A percentile compares a stretch with the other conserved stretches of the same genome.
Evolutionary conservation across 768 basidiomycete genomes (phyloP).

Genomic region (Butyriboletus loyo): DNA sequence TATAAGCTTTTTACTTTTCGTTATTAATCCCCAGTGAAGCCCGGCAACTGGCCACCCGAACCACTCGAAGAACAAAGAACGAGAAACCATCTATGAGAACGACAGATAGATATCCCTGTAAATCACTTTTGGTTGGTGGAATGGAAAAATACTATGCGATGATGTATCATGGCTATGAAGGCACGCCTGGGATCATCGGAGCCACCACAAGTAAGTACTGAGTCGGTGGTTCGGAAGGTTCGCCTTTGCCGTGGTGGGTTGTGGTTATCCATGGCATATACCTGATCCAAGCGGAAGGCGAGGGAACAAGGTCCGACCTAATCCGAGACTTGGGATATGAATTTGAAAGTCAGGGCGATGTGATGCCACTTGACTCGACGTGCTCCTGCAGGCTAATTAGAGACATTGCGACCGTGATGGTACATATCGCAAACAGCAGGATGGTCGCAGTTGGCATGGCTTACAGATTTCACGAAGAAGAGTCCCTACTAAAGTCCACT

Average conservation of each 20-base stretch:
- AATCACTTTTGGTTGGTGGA: not conserved
- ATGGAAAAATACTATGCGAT: not conserved
- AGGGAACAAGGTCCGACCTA: too few relatives aligned
- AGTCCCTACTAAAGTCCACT: too few relatives aligned
- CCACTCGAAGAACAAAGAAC: not conserved
- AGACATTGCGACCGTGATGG: too few relatives aligned
- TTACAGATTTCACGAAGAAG: too few relatives aligned
- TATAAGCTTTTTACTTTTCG: not conserved
- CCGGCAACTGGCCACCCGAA: constrained; percentile 20
- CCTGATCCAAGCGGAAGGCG: not conserved
- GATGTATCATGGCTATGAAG: not conserved
- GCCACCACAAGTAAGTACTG: too few relatives aligned
- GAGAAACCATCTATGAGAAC: not conserved
- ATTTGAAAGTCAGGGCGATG: too few relatives aligned
- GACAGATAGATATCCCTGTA: not conserved
- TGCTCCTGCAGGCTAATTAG: too few relatives aligned
- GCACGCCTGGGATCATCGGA: too few relatives aligned
- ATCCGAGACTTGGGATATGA: too few relatives aligned
- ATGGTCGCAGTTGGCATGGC: too few relatives aligned
- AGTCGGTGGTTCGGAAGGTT: not conserved
- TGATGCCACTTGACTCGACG: too few relatives aligned
- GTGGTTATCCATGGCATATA: not conserved
- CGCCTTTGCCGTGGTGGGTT: not conserved
- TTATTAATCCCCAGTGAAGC: constrained; percentile 12
- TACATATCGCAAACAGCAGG: too few relatives aligned